Evolutionary conservation across 2,329 filamentous ascomycete species (phyloP).

Genomic region (Westerdykella aurantiaca): DNA sequence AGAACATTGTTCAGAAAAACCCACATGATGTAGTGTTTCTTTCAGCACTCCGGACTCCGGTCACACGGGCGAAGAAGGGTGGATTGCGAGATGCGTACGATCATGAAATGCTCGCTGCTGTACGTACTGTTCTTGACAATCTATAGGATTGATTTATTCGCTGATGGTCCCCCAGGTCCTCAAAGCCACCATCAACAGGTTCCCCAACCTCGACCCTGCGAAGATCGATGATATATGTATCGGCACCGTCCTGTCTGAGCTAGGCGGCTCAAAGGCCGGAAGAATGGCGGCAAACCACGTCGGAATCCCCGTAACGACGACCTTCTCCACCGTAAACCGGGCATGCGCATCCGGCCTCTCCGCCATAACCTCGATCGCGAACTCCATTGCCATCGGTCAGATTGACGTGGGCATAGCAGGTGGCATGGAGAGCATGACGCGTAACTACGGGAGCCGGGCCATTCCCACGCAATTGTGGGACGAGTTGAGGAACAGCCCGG

Average conservation of each 20-base stretch:
- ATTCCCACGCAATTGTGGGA: slow-evolving; percentile 80
- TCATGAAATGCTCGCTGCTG: slow-evolving; percentile 73
- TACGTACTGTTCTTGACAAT: slow-evolving; percentile 17
- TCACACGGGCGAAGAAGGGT: slow-evolving; percentile 79
- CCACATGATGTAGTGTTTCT: slow-evolving; percentile 82
- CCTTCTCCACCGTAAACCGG: slow-evolving; percentile 82
- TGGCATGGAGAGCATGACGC: slow-evolving; percentile 94
- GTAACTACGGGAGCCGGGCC: slow-evolving; percentile 79
- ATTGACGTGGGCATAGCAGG: slow-evolving; percentile 73
- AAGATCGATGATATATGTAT: slow-evolving; percentile 75
- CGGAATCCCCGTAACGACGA: slow-evolving; percentile 65
- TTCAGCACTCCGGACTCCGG: slow-evolving; percentile 81
- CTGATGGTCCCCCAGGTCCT: slow-evolving; percentile 41
- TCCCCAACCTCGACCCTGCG: slow-evolving; percentile 65
- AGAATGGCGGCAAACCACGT: slow-evolving; percentile 87
- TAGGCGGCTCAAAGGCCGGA: slow-evolving; percentile 83
- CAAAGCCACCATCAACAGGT: slow-evolving; percentile 63
- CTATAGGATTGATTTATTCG: slow-evolving; percentile 42
- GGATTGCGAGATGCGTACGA: slow-evolving; percentile 82
- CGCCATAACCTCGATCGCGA: slow-evolving; percentile 67
- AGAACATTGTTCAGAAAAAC: slow-evolving; percentile 69
- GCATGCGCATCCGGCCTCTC: slow-evolving; percentile 77
- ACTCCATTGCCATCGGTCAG: slow-evolving; percentile 67
- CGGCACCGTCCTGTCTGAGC: slow-evolving; percentile 83
- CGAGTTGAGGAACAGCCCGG: slow-evolving; percentile 57